Evolutionary conservation across 805 yeast species (phyloP), one percentile per base, ranked within the genome.

Genomic region (Lachancea dasiensis): DNA sequence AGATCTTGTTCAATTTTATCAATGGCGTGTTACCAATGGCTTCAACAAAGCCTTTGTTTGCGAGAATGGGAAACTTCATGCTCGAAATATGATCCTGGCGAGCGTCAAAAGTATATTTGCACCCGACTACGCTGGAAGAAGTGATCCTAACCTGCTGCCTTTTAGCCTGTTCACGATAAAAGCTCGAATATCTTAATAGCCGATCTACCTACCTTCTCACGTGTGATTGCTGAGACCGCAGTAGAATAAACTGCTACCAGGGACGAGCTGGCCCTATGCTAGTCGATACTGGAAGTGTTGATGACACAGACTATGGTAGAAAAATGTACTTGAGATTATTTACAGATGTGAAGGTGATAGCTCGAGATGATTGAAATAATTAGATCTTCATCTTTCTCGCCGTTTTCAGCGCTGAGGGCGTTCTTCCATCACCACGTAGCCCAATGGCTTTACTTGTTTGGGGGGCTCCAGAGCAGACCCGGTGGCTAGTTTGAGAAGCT

Each of bases 1-100:
- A 74, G 17, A 84, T 61, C 24, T 61, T 63, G 48, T 75, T 72
- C 32, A 84, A 67, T 46, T 72, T 72, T 47, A 89, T 66, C 48
- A 89, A 65, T 18, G 97, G 96, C 3, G 97, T 89, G 61, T 86
- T 86, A n/a, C 97, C 97, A 40, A 87, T 81, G 1, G 96, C 94
- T 22, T 77, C 86, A 3, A 81, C 73, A 40, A 89, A 68, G 9
- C 95, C 95, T 10, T 65, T 61, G 37, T 74, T 71, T 9, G 87
- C 69, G 1, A 76, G 77, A 27, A 82, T 61, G 3, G 95, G 94
- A 6, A 34, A 25, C 16, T 26, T 26, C 31, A 27, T 26, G 6
- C 4, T 7, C 9, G 28, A 6, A 16, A 22, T 6, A 6, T 26
- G 13, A 14, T 10, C 13, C 29, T 22, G 24, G 24, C n/a, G 24